These are phyloP conservation scores for Penicillium paneum DNA, from an alignment of 2,329 filamentous ascomycete genomes.

Conservation along the genomic window DNA sequence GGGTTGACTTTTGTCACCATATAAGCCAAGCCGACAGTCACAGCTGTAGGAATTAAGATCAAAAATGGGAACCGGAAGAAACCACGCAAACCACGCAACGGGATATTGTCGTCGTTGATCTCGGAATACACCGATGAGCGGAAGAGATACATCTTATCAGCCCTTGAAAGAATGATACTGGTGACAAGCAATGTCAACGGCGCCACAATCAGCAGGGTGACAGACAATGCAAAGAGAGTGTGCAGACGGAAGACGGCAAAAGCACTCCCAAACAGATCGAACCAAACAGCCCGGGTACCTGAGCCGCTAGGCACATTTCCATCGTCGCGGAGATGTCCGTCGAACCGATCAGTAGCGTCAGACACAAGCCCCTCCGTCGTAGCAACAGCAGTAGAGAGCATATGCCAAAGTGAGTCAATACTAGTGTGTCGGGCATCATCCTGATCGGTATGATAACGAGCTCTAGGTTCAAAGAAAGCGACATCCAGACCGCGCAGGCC, in stretches of 20 bases:
- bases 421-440: constrained; percentile 77
- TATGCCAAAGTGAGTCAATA: constrained; percentile 75
- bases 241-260: constrained; percentile 77
- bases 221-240: constrained; percentile 82
- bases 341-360: constrained; percentile 65
- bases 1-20: constrained; percentile 81
- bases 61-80: constrained; percentile 81
- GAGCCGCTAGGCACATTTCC: constrained; percentile 65
- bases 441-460: constrained; percentile 85
- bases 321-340: constrained; percentile 55
- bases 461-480: constrained; percentile 82
- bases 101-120: constrained; percentile 58
- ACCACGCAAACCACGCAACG: constrained; percentile 73
- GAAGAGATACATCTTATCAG: constrained; percentile 88
- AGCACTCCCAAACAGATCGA: constrained; percentile 78
- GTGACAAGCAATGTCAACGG: constrained; percentile 70
- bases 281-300: constrained; percentile 77
- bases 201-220: constrained; percentile 75
- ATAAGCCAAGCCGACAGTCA: constrained; percentile 70
- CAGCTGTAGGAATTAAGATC: constrained; percentile 62
- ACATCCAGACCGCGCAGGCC: constrained; percentile 87
- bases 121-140: constrained; percentile 62
- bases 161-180: constrained; percentile 64
- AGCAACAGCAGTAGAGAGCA: constrained; percentile 79
- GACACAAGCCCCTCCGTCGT: constrained; percentile 70